Evolutionary conservation across 2,329 filamentous ascomycete species (phyloP), one percentile per base, ranked within the genome.

Genomic region (Penicillium sp.): DNA sequence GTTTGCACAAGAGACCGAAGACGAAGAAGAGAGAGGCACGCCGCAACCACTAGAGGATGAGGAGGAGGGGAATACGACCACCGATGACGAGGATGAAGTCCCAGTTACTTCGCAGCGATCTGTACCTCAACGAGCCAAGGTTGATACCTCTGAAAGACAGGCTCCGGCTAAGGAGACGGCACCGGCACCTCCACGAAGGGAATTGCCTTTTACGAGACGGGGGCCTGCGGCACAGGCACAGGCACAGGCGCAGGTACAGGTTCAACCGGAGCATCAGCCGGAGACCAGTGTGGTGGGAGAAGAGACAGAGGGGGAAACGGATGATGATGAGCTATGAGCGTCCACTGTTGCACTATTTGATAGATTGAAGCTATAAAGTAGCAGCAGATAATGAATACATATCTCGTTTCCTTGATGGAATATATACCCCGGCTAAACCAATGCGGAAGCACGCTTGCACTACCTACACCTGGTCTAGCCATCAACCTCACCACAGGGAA

Each of bases 281-380:
- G 45, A 51, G 30, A 30, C 59, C 35, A 59, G 58, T 15, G 61
- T 68, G 33, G 66, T 63, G 35, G 64, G 56, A 6, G 74, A 72
- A 55, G 71, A 67, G 42, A 73, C 66, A 6, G 71, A 62, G 35
- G 78, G 76, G 22, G 77, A 77, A 56, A 78, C 75, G 10, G 78
- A 79, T 60, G 79, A 81, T 62, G 79, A 81, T 70, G 79, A 81
- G 61, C 60, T 80, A 56, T 80, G 56, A 66, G 22, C 2, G 56
- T 49, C 17, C 8, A 2, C 45, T n/a, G 17, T 24, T 13, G 28
- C 19, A 24, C 8, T 9, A 10, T n/a, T n/a, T 17, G 45, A 30
- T n/a, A 8, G 8, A 10, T 8, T 28, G 8, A 10, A 17, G 24
- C 45, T 10, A 13, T 44, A 6, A 12, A 28, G 44, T 6, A 33